phyloP scores from a whole-genome alignment of 352 stramenopile species.

The Pythium aquatile region DNA sequence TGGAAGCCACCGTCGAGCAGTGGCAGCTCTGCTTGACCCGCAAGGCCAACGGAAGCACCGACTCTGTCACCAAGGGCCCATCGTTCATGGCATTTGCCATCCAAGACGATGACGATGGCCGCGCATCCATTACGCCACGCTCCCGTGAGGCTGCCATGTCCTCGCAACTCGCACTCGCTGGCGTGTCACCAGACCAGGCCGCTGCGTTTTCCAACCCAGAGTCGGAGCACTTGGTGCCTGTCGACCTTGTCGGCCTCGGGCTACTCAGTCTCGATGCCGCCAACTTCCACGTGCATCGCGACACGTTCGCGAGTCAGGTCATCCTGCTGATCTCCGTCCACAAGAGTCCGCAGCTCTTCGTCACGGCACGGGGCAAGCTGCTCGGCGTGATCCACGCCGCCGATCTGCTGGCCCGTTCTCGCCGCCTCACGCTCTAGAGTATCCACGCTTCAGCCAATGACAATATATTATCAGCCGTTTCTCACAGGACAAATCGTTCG shows the following conservation, averaged over 20 bases:
- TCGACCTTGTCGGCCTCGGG: constrained; percentile 63
- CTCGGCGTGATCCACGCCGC: constrained; percentile 70
- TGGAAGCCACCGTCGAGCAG: constrained; percentile 55
- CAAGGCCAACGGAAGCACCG: background rate
- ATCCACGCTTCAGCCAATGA: background rate
- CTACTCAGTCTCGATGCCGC: constrained; percentile 61
- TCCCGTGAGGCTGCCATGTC: constrained; percentile 28
- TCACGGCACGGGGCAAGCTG: constrained; percentile 68
- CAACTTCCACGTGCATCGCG: constrained; percentile 68
- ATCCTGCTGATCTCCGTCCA: constrained; percentile 81
- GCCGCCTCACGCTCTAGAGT: constrained; percentile 51
- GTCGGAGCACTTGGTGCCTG: constrained; percentile 27
- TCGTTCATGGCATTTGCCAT: constrained; percentile 1
- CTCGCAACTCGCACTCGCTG: constrained; percentile 28
- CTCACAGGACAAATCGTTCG: too few species aligned
- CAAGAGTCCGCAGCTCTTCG: constrained; percentile 71
- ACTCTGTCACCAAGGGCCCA: background rate
- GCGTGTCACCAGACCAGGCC: constrained; percentile 24
- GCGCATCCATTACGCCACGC: constrained; percentile 23
- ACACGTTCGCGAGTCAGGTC: constrained; percentile 67
- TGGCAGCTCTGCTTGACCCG: constrained; percentile 48
- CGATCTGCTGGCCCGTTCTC: constrained; percentile 60
- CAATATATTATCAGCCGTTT: too few species aligned
- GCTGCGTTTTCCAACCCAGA: constrained; percentile 35
- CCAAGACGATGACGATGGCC: constrained; percentile 4